Evolutionary conservation across 352 stramenopile species (phyloP).

Genomic region (Phytophthora macrochlamydospora): DNA sequence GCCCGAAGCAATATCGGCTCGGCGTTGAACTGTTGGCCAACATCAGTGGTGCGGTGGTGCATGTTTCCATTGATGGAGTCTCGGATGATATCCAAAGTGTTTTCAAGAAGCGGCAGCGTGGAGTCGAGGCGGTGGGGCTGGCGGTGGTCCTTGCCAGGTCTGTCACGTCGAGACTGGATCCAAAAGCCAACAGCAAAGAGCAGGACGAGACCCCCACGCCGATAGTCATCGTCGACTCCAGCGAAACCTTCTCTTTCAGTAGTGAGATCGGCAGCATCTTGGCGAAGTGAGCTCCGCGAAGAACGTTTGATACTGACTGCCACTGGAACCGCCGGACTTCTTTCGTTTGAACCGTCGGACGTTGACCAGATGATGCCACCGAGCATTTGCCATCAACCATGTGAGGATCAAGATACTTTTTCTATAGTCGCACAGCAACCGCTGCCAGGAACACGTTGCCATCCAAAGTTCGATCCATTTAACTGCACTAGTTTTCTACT

Average conservation of each 20-base stretch:
- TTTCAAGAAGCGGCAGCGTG: conserved; percentile 36
- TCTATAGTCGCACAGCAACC: not conserved
- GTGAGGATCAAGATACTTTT: not conserved
- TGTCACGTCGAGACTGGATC: conserved; percentile 5
- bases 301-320: conserved; percentile 14
- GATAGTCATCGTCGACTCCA: conserved; percentile 2
- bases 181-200: conserved; percentile 6
- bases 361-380: conserved; percentile 7
- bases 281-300: conserved; percentile 1
- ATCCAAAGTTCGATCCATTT: not conserved
- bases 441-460: no score
- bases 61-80: conserved; percentile 18
- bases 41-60: conserved; percentile 26
- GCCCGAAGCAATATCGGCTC: conserved; percentile 26
- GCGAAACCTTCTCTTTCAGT: conserved; percentile 8
- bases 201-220: conserved; percentile 1
- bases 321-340: not conserved
- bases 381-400: conserved; percentile 13
- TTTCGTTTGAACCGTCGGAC: not conserved
- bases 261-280: conserved; percentile 22
- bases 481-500: conserved; percentile 11
- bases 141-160: not conserved
- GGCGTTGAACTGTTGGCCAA: conserved; percentile 25
- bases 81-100: conserved; percentile 26
- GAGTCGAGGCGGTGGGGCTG: conserved; percentile 5